Conservation (phyloP, 1,284 basidiomycete species). For the Laetiporus sulphureus region DNA sequence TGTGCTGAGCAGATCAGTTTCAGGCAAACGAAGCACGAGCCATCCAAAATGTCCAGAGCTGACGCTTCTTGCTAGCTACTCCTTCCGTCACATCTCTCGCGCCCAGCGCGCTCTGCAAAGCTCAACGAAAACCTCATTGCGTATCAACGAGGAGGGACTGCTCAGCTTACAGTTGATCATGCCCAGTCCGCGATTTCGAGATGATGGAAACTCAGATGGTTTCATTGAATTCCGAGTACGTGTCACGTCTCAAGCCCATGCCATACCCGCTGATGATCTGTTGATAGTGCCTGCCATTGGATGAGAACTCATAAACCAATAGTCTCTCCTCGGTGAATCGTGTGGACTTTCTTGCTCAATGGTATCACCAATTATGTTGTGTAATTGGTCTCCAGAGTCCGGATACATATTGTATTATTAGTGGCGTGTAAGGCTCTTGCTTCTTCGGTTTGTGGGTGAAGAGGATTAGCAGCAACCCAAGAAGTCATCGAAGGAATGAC, state of each 20-base stretch:
- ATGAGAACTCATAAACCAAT: constrained; percentile 35
- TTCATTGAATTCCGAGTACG: constrained; percentile 84
- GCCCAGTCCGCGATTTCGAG: constrained; percentile 49
- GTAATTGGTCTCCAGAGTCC: too few species aligned
- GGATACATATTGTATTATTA: too few species aligned
- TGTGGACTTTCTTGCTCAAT: too few species aligned
- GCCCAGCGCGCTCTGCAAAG: constrained; percentile 69
- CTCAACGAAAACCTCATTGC: constrained; percentile 80
- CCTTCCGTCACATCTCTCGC: constrained; percentile 64
- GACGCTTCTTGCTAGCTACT: constrained; percentile 52
- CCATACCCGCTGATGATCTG: constrained; percentile 1
- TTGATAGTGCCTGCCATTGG: constrained; percentile 45
- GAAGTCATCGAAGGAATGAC: too few species aligned
- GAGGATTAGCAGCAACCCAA: too few species aligned
- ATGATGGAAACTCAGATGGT: constrained; percentile 42
- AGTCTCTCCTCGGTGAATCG: too few species aligned
- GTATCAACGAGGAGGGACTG: constrained; percentile 76
- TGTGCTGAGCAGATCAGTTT: constrained; percentile 65
- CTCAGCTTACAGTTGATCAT: constrained; percentile 86
- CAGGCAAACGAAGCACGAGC: constrained; percentile 43
- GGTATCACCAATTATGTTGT: too few species aligned
- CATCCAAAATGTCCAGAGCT: not conserved
- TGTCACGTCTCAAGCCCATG: constrained; percentile 10
- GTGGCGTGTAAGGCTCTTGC: too few species aligned
- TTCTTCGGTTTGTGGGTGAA: too few species aligned